Evolutionary conservation across 1,139 yeast species (phyloP).

Genomic region (Hemisphaericaspora xylofermentans): DNA sequence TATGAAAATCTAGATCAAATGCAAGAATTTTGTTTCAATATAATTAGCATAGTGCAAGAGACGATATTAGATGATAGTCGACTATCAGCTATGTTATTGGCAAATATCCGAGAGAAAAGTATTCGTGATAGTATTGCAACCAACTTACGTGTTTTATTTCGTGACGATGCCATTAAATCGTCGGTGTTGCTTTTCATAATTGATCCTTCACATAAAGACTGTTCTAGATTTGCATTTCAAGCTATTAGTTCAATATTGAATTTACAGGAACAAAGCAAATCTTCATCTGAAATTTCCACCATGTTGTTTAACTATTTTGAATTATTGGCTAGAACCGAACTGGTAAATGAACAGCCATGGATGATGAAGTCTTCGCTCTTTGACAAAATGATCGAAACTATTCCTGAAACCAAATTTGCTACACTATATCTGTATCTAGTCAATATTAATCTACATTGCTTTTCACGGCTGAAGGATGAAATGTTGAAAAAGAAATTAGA

Average conservation of each 20-base stretch:
- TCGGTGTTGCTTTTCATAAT: slow-evolving; percentile 30
- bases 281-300: slow-evolving; percentile 14
- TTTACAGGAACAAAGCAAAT: slow-evolving; percentile 13
- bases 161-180: slow-evolving; percentile 24
- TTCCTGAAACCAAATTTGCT: slow-evolving; percentile 21
- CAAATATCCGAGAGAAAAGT: slow-evolving; percentile 2
- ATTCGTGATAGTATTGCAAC: not conserved
- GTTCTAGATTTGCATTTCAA: slow-evolving; percentile 19
- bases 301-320: slow-evolving; percentile 27
- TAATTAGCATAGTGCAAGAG: slow-evolving; percentile 31
- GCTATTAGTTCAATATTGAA: slow-evolving; percentile 23
- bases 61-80: slow-evolving; percentile 27
- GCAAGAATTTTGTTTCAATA: slow-evolving; percentile 28
- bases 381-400: slow-evolving; percentile 19
- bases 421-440: slow-evolving; percentile 35
- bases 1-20: slow-evolving; percentile 25
- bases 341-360: slow-evolving; percentile 26
- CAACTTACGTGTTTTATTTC: slow-evolving; percentile 11
- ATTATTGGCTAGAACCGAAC: slow-evolving; percentile 22
- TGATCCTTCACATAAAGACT: slow-evolving; percentile 21
- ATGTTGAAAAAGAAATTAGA: slow-evolving; percentile 24
- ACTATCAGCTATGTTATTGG: slow-evolving; percentile 16
- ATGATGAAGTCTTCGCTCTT: slow-evolving; percentile 20
- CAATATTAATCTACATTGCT: slow-evolving; percentile 34
- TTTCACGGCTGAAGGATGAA: slow-evolving; percentile 16